Evolutionary conservation across 179 eudicot genomes (phyloP).

Genomic region (Vitellaria paradoxa): DNA sequence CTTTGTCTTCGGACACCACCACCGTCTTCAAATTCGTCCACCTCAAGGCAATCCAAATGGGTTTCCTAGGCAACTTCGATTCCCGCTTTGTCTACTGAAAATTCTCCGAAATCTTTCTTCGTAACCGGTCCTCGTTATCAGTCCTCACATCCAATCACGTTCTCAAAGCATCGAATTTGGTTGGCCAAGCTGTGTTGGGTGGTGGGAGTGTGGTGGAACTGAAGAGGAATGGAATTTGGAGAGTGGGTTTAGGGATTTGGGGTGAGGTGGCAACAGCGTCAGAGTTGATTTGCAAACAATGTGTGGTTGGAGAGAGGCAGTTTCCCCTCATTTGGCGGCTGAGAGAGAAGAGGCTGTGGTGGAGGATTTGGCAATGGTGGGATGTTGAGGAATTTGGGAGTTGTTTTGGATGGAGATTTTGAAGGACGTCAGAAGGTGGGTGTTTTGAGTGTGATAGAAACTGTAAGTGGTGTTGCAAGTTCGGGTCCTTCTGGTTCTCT

Average conservation of each 20-base stretch:
- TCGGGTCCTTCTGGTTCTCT: too few species aligned
- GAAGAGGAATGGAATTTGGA: conserved; percentile 11
- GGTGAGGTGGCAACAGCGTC: conserved; percentile 19
- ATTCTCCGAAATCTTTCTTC: too few species aligned
- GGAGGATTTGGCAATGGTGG: too few species aligned
- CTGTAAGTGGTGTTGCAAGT: too few species aligned
- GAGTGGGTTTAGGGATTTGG: conserved; percentile 37
- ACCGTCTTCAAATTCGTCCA: conserved; percentile 40
- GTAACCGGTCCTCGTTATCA: conserved; percentile 18
- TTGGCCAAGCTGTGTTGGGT: conserved; percentile 25
- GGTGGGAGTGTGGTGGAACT: conserved; percentile 2
- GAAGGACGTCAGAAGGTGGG: too few species aligned
- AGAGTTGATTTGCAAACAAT: conserved; percentile 60
- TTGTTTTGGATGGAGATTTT: too few species aligned
- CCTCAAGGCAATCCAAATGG: conserved; percentile 86
- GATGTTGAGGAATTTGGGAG: too few species aligned
- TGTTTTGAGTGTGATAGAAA: too few species aligned
- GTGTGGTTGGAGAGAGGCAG: too few species aligned
- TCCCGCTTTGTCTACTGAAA: too few species aligned
- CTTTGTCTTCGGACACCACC: not conserved
- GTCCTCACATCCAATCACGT: conserved; percentile 47
- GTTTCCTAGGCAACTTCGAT: conserved; percentile 83
- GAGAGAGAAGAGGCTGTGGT: too few species aligned
- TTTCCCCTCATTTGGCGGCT: too few species aligned
- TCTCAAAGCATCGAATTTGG: conserved; percentile 37